Evolutionary conservation across 495 filamentous ascomycete species (phyloP).

Genomic region (Hyaloscypha variabilis): DNA sequence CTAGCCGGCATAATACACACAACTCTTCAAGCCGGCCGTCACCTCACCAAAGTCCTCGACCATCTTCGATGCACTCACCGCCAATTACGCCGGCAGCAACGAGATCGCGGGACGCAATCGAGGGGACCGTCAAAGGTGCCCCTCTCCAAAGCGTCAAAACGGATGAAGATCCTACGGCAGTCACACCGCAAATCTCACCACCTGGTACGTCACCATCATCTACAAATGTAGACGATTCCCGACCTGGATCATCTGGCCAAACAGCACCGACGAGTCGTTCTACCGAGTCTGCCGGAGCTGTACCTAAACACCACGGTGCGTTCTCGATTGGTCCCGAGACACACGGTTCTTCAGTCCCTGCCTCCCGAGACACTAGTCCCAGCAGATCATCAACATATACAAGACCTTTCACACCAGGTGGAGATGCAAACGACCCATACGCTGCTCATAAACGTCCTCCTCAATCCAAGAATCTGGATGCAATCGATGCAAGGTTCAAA

Average conservation of each 20-base stretch:
- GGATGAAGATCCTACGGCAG: conserved; percentile 52
- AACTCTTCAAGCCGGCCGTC: conserved; percentile 34
- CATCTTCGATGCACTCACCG: conserved; percentile 77
- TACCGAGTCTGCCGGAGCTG: conserved; percentile 15
- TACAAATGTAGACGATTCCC: conserved; percentile 30
- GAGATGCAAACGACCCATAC: conserved; percentile 87
- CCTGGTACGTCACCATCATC: conserved; percentile 41
- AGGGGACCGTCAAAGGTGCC: conserved; percentile 31
- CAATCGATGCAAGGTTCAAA: conserved; percentile 82
- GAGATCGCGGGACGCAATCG: conserved; percentile 48
- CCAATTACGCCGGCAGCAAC: conserved; percentile 87
- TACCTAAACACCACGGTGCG: conserved; percentile 62
- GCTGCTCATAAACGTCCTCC: conserved; percentile 78
- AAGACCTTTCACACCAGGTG: conserved; percentile 75
- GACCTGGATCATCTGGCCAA: conserved; percentile 27
- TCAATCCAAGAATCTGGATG: conserved; percentile 65
- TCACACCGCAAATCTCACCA: conserved; percentile 67
- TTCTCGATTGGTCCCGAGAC: conserved; percentile 70
- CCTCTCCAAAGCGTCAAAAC: conserved; percentile 34
- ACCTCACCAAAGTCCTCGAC: conserved; percentile 33
- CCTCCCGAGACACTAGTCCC: conserved; percentile 66
- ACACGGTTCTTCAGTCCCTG: conserved; percentile 62
- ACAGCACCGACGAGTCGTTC: conserved; percentile 25
- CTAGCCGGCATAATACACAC: conserved; percentile 32
- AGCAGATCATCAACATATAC: conserved; percentile 61